Evolutionary conservation across 2,329 filamentous ascomycete species (phyloP), one percentile per base, ranked within the genome.

Genomic region (Cladosporium sp.): DNA sequence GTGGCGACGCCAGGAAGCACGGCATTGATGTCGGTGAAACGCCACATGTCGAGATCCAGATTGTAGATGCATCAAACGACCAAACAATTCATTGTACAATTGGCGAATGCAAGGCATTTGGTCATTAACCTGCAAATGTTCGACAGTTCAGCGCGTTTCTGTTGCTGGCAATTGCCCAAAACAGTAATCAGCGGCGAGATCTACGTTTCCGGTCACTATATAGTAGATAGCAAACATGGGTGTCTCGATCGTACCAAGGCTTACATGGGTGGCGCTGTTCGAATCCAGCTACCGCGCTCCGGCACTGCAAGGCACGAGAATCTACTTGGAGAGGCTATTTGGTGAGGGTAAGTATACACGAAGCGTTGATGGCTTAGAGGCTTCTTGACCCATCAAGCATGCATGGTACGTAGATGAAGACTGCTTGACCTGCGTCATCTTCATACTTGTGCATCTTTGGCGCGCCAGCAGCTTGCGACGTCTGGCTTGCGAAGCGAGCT

Each of bases 381-480:
- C 28, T n/a, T 25, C 45, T 36, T 20, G n/a, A 17, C 14, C 30
- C 47, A 50, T 50, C 43, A n/a, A 20, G 47, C 49, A 51, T 51
- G 30, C 14, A 51, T 37, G 6, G 28, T 28, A 20, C 30, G 47
- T 50, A 37, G 17, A 50, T 50, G 47, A 50, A 34, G 17, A 30
- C 17, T 34, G 40, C 52, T 55, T 55, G 40, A 45, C 39, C 40
- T 55, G 52, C 52, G 40, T 55, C 52, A 55, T 55, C 17, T 47
- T 28, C 22, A 25, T 25, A 34, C 49, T 39, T 17, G 11, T 17
- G 17, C 19, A 43, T 20, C 30, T 20, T 20, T 28, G 25, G 22
- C 22, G 43, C 43, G 22, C 15, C 25, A 47, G 43, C 14, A 30
- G 43, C 30, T 28, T 15, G n/a, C 43, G 25, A 28, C 2, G 43